Percentiles rank a stretch among this genome's conserved stretches.
phyloP scores from a whole-genome alignment of 2,329 filamentous ascomycete species.

The Eurotiales sp. region DNA sequence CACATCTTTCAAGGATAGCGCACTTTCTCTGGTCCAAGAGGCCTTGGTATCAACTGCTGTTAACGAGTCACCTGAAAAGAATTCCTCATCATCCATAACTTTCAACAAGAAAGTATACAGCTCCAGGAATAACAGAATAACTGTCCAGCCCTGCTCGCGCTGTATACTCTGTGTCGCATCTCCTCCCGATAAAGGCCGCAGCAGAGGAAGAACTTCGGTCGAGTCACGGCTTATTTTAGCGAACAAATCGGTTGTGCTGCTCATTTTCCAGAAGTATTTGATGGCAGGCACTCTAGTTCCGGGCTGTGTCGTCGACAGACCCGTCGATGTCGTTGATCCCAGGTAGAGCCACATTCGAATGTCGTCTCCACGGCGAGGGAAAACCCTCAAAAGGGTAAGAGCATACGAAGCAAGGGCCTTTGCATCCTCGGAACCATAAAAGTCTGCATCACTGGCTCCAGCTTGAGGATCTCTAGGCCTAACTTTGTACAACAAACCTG shows the following conservation, averaged over 20 bases:
- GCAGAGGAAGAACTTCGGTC: conserved; percentile 54
- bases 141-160: conserved; percentile 73
- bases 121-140: conserved; percentile 86
- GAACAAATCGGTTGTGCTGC: conserved; percentile 57
- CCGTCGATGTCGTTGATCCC: conserved; percentile 55
- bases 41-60: conserved; percentile 48
- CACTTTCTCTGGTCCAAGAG: conserved; percentile 58
- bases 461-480: conserved; percentile 15
- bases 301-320: conserved; percentile 29
- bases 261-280: conserved; percentile 78
- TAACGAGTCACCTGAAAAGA: conserved; percentile 61
- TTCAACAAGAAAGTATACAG: conserved; percentile 90
- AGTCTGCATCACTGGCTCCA: conserved; percentile 14
- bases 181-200: conserved; percentile 44
- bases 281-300: conserved; percentile 58
- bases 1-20: conserved; percentile 68
- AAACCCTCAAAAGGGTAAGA: conserved; percentile 78
- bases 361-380: conserved; percentile 76
- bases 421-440: conserved; percentile 54
- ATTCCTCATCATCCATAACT: conserved; percentile 95
- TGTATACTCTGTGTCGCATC: conserved; percentile 32
- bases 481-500: conserved; percentile 53
- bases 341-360: conserved; percentile 93
- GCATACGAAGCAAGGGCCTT: conserved; percentile 81
- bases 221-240: conserved; percentile 55